Evolutionary conservation across 2,329 filamentous ascomycete species (phyloP), one percentile per base, ranked within the genome.

Genomic region (Dactylellina cionopaga): DNA sequence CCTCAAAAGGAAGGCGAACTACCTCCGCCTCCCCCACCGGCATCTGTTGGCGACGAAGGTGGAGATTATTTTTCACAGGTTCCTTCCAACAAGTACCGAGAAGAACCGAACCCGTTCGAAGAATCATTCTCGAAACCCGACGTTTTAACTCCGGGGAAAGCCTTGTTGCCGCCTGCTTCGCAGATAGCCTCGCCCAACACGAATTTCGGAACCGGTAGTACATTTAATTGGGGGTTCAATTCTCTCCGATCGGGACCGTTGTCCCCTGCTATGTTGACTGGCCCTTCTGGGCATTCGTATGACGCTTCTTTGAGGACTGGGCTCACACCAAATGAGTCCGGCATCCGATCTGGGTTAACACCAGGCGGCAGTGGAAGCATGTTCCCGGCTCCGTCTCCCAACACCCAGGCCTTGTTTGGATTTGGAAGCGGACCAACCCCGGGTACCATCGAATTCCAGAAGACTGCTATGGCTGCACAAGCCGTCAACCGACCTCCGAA

Each of bases 21-120:
- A 80, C 83, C 64, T 41, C 75, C 84, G 76, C 84, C 84, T 29
- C 83, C 82, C 74, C 83, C 83, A 37, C 77, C 78, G 52, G 78
- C 80, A 74, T 81, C 80, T 74, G 79, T 81, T 65, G 75, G 77
- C 71, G 81, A 83, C 47, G 82, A 82, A 49, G 80, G 80, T 59
- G 74, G 65, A 15, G 84, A 85, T 76, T 85, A 85, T 78, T 82
- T 81, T 75, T 81, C 76, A 47, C 78, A 80, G 54, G 82, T 83
- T 63, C 78, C 77, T 29, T n/a, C n/a, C n/a, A 83, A 80, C 69
- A 82, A 84, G 73, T 82, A 92, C 79, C 89, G 87, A 77, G 86
- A 90, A 80, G 95, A 98, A 83, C 92, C 92, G 71, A 98, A 99
- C 81, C 94, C 95, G 6, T 98, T 99, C 78, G 95, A 98, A 80